phyloP scores from a whole-genome alignment of 805 yeast genomes.

The Scheffersomyces coipomensis region DNA sequence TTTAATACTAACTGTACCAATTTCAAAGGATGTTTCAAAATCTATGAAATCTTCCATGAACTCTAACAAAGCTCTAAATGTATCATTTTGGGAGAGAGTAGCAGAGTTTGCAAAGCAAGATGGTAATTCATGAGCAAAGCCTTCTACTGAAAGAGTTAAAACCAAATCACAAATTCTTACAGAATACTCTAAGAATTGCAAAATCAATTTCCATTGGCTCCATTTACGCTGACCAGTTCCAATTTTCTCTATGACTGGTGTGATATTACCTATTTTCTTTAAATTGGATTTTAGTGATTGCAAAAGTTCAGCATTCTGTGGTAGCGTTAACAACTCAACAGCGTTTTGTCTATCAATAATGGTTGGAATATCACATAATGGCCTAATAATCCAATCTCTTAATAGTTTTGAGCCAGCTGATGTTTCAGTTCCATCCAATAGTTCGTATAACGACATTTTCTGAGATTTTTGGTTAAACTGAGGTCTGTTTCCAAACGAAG shows the following conservation, averaged over 20 bases:
- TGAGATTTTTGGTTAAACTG: not conserved
- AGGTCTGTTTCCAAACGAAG: not conserved
- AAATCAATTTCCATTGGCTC: slow-evolving; percentile 5
- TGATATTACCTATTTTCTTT: slow-evolving; percentile 3
- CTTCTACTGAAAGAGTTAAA: not conserved
- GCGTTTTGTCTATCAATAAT: slow-evolving; percentile 3
- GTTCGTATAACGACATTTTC: slow-evolving; percentile 3
- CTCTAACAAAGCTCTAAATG: not conserved
- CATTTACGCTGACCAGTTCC: slow-evolving; percentile 5
- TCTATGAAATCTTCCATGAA: slow-evolving; percentile 2
- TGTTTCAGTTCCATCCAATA: slow-evolving; percentile 4
- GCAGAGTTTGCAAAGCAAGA: not conserved
- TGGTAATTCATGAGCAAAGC: not conserved
- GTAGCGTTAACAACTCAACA: not conserved
- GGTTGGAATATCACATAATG: slow-evolving; percentile 1
- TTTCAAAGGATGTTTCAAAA: slow-evolving; percentile 3
- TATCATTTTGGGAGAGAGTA: not conserved
- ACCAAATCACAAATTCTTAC: not conserved
- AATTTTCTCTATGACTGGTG: not conserved
- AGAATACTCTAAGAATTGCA: slow-evolving; percentile 5
- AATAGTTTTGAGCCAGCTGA: slow-evolving; percentile 4
- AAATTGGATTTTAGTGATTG: not conserved
- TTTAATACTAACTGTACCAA: slow-evolving; percentile 1
- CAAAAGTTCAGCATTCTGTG: slow-evolving; percentile 1
- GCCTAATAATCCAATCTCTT: slow-evolving; percentile 8